Evolutionary conservation across 352 stramenopile genomes (phyloP).

Genomic region (Pythium phragmiticola): DNA sequence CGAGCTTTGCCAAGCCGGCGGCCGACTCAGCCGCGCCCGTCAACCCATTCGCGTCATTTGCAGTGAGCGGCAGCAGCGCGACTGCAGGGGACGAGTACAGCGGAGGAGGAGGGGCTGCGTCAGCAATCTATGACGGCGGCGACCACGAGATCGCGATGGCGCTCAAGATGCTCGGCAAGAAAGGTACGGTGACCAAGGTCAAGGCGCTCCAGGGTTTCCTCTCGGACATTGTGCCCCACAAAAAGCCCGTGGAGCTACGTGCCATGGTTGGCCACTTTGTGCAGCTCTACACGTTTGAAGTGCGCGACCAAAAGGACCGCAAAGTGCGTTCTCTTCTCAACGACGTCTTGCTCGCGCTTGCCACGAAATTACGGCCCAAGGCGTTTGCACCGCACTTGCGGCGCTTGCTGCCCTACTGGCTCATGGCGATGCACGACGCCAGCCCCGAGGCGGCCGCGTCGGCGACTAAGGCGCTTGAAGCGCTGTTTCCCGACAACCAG

Average conservation of each 20-base stretch:
- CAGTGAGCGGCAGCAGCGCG: slow-evolving; percentile 21
- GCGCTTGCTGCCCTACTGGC: slow-evolving; percentile 76
- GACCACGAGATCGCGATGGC: slow-evolving; percentile 77
- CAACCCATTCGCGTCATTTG: slow-evolving; percentile 26
- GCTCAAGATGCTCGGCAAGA: slow-evolving; percentile 87
- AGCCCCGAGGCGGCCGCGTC: slow-evolving; percentile 51
- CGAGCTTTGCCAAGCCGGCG: slow-evolving; percentile 47
- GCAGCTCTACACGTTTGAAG: slow-evolving; percentile 76
- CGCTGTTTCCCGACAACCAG: slow-evolving; percentile 41
- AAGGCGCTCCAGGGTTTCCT: slow-evolving; percentile 77
- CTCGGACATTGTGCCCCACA: slow-evolving; percentile 54
- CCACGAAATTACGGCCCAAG: slow-evolving; percentile 62
- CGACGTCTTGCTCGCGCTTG: slow-evolving; percentile 58
- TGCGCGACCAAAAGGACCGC: slow-evolving; percentile 82
- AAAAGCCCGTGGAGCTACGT: slow-evolving; percentile 56
- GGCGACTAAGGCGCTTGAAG: slow-evolving; percentile 51
- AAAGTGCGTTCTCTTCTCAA: slow-evolving; percentile 79
- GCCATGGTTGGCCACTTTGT: slow-evolving; percentile 75
- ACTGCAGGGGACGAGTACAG: slow-evolving; percentile 19
- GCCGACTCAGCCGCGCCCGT: neutral
- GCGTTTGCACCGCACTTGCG: slow-evolving; percentile 72
- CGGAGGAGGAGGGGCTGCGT: slow-evolving; percentile 43
- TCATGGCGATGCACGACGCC: slow-evolving; percentile 77
- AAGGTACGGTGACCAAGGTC: slow-evolving; percentile 74
- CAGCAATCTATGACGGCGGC: slow-evolving; percentile 70